Base-by-base conservation (phyloP, 495 filamentous ascomycete genomes). In the Penicillium bovifimosum region DNA sequence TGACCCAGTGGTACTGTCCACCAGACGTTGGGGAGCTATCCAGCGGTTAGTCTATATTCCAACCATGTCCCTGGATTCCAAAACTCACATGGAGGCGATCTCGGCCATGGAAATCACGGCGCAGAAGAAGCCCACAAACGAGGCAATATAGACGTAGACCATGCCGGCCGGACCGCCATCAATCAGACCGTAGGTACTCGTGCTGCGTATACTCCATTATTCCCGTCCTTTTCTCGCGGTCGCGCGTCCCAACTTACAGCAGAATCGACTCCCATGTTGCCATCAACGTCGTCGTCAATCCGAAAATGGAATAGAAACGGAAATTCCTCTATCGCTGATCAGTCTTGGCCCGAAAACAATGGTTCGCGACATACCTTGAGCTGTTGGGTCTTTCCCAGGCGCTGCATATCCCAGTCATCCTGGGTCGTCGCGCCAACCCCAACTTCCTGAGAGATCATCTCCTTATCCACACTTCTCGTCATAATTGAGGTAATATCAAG, bases 1-100 rank as follows among this genome's bases (percentile, higher is more conserved):
- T 71, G 5, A 75, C 71, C 77, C 77, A 79, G 57, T 75, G 75
- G 46, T 79, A 79, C 52, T 77, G 75, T 13, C 76, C 75, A 9
- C 67, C 73, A 0, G 66, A 62, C 1, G 73, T 77, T 17, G 75
- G 73, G 5, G 72, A 63, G 41, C 66, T 69, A 27, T 44, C 6
- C 6, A 36, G 20, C 24, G 39, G 43, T 46, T 27, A 47, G 45
- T 45, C 6, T 41, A 11, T 13, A 35, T 40, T 10, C 53, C 47
- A 32, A 24, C 20, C 4, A 2, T 27, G 38, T 14, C 8, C 17
- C 3, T 27, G 13, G 10, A 8, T 26, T 27, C 17, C 20, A 24
- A 16, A 10, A 60, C 61, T 16, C 61, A 68, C 75, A 79, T 76
- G 2, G 67, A 74, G 6, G 69, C 70, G 60, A 78, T 74, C 49